Evolutionary conservation across 805 yeast genomes (phyloP).

Genomic region (Starmerella bacillaris): DNA sequence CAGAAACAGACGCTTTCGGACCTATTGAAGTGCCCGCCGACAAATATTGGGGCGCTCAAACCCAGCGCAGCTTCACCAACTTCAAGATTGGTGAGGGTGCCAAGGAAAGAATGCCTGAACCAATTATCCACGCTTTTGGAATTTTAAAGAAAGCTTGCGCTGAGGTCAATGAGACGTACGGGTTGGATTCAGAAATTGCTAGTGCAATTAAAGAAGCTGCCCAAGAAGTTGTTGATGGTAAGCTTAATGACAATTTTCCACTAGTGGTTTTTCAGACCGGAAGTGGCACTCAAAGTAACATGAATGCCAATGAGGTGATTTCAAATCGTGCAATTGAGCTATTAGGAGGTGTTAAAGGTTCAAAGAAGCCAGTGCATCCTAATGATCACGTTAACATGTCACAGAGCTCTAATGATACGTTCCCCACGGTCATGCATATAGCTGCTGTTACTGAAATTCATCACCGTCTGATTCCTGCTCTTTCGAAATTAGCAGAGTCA

Average conservation of each 20-base stretch:
- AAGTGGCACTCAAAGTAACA: conserved; percentile 94
- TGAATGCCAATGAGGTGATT: conserved; percentile 98
- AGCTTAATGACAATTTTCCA: conserved; percentile 86
- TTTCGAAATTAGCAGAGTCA: conserved; percentile 60
- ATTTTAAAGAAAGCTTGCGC: conserved; percentile 88
- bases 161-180: conserved; percentile 65
- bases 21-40: conserved; percentile 77
- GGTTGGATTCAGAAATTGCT: conserved; percentile 73
- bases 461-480: conserved; percentile 57
- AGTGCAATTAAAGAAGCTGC: conserved; percentile 84
- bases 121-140: conserved; percentile 83
- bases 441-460: conserved; percentile 89
- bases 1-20: conserved; percentile 91
- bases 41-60: conserved; percentile 96
- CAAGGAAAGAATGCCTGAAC: conserved; percentile 79
- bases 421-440: conserved; percentile 99
- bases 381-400: conserved; percentile 98
- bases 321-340: conserved; percentile 95
- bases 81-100: conserved; percentile 82
- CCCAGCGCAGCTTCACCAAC: conserved; percentile 74
- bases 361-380: conserved; percentile 91
- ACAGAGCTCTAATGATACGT: conserved; percentile 96
- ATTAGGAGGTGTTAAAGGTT: conserved; percentile 80
- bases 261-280: conserved; percentile 98
- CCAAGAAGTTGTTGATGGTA: conserved; percentile 83